Evolutionary conservation across 1,139 yeast genomes (phyloP), one percentile per base, ranked within the genome.

Genomic region (Sugiyamaella neomexicana): DNA sequence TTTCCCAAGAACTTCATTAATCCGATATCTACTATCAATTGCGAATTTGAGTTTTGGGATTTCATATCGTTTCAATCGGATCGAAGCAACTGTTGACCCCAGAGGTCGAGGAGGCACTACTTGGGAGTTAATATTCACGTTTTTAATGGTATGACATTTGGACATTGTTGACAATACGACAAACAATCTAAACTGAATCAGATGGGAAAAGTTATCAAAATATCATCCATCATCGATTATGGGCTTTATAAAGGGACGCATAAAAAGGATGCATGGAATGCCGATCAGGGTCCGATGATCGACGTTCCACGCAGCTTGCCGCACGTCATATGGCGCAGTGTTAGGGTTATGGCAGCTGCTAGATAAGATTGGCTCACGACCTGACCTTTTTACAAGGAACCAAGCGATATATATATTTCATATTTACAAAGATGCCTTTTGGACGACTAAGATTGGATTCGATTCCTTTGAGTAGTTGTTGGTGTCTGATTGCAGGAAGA

Each of bases 1-100:
- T 63, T 83, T 83, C 0, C 97, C 97, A 46, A 90, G 74, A 0
- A 85, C 75, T 46, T 75, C 73, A 25, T 78, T 70, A 4, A 89
- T 76, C 52, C 77, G 75, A 69, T 89, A 90, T 46, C 89, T 73
- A 1, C 80, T 71, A 57, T 85, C 86, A 45, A 89, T 75, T 40
- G 82, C 81, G 68, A 90, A 88, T 13, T 55, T 42, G 17, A 45
- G 27, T 23, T 15, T 27, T 6, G 49, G 49, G 5, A 34, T 15
- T 32, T 45, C 42, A 23, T 25, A 20, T n/a, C 49, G 15, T 15
- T 45, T 25, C 34, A 45, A n/a, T 2, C 41, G 10, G 34, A 45
- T 45, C 3, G 49, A 45, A 13, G 41, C 42, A 1, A 45, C 49
- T 8, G 49, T 45, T 8, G 49, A 45, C 12, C 49, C 49, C 8